Conservation (phyloP, 148 eudicot genomes). For the Vaccinium macrocarpon region DNA sequence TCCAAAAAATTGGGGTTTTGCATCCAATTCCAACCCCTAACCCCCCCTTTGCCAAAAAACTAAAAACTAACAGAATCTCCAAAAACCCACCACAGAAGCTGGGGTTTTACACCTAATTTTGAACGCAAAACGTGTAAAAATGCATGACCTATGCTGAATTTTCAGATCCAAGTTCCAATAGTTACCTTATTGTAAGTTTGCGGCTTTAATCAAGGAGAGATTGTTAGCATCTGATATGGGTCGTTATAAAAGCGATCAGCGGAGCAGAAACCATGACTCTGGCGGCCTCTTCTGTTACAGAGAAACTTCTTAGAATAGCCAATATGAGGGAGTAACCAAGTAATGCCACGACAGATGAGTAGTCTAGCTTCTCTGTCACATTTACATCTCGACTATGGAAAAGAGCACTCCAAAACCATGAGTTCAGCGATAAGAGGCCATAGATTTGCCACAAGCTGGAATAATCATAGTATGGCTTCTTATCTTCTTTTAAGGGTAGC, state of each 20-base stretch:
- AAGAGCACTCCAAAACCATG: conserved; percentile 93
- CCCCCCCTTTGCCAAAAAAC: too few species aligned
- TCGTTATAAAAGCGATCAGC: conserved; percentile 55
- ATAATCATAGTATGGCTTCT: conserved; percentile 59
- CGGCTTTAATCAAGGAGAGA: too few species aligned
- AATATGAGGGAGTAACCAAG: conserved; percentile 78
- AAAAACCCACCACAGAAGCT: too few species aligned
- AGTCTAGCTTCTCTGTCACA: conserved; percentile 78
- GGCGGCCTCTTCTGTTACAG: conserved; percentile 58
- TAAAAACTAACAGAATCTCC: too few species aligned
- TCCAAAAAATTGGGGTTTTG: too few species aligned
- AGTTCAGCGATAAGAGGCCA: conserved; percentile 60
- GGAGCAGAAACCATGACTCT: conserved; percentile 86
- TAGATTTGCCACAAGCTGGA: conserved; percentile 66
- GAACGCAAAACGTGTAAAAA: too few species aligned
- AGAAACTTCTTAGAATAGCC: conserved; percentile 69
- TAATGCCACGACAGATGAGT: conserved; percentile 76
- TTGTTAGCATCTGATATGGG: conserved; percentile 69
- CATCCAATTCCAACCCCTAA: too few species aligned
- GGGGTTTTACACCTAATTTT: too few species aligned
- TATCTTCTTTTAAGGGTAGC: conserved; percentile 58
- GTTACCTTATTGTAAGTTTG: too few species aligned
- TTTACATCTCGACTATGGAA: conserved; percentile 82
- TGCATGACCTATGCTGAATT: too few species aligned
- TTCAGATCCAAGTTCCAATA: too few species aligned